phyloP scores from a whole-genome alignment of 169 alveolate species.

The Eimeria acervulina region DNA sequence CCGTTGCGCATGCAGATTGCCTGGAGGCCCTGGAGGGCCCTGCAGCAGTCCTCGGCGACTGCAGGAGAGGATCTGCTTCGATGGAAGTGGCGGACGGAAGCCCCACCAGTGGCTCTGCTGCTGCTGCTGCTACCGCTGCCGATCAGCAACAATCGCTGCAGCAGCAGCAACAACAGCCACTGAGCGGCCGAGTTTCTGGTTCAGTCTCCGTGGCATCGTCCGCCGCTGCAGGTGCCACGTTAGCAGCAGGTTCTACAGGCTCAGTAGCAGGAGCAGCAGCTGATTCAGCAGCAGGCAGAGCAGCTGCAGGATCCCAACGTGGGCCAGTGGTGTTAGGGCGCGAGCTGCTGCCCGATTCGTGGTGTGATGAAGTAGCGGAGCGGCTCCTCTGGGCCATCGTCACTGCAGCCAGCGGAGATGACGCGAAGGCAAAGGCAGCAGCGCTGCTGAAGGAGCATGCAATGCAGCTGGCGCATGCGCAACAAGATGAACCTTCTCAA shows the following conservation, averaged over 20 bases:
- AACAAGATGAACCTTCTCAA: conserved; percentile 12
- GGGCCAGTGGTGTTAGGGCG: not conserved
- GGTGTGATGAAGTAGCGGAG: conserved; percentile 70
- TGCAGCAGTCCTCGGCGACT: not conserved
- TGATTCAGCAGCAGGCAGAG: not conserved
- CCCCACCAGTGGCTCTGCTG: not conserved
- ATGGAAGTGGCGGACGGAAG: not conserved
- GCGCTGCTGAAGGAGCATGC: conserved; percentile 78
- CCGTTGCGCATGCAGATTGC: conserved; percentile 3
- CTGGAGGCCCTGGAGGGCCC: conserved; percentile 23
- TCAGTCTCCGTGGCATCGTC: not conserved
- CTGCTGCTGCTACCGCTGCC: not conserved
- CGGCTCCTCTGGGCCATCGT: conserved; percentile 66
- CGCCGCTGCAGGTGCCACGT: not conserved
- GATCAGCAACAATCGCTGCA: not conserved
- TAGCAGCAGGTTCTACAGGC: not conserved
- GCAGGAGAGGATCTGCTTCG: not conserved
- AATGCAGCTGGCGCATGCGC: conserved; percentile 66
- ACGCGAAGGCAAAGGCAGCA: conserved; percentile 47
- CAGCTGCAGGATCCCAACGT: not conserved
- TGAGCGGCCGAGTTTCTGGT: not conserved
- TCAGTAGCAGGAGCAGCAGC: conserved; percentile 26
- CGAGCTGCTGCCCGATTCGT: conserved; percentile 32
- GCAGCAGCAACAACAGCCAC: not conserved
- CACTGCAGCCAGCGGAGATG: conserved; percentile 68